These are phyloP conservation scores for Brassica nigra DNA, from an alignment of 345 rosid species.

Conservation along the genomic window DNA sequence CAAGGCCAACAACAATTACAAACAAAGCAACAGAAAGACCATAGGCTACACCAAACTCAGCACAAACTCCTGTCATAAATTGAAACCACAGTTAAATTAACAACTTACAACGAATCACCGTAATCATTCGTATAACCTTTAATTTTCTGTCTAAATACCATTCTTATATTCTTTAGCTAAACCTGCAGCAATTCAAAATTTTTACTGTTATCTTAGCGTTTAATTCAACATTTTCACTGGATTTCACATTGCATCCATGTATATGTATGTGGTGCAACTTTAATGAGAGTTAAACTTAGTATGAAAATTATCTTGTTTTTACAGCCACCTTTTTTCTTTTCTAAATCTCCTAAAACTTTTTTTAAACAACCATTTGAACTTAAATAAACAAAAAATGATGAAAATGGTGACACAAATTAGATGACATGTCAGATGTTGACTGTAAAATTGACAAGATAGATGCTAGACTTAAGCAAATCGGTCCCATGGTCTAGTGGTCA, in stretches of 20 bases:
- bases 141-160: neutral
- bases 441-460: neutral
- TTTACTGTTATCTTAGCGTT: neutral
- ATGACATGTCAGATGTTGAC: neutral
- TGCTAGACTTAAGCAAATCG: neutral
- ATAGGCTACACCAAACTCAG: too few species aligned
- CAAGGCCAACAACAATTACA: too few species aligned
- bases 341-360: neutral
- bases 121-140: neutral
- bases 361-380: neutral
- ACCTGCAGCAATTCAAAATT: neutral
- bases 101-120: neutral
- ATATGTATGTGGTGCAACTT: neutral
- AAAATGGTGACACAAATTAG: neutral
- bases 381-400: neutral
- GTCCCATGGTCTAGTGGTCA: slow-evolving; percentile 32
- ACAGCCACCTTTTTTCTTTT: neutral
- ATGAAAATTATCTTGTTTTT: neutral
- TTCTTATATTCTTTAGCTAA: neutral
- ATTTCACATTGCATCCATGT: neutral
- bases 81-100: neutral
- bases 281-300: neutral
- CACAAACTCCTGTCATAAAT: too few species aligned
- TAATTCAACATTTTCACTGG: neutral
- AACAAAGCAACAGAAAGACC: too few species aligned